Conservation (phyloP, 2,329 filamentous ascomycete species). For the Paracorniculantispora psalliotae region DNA sequence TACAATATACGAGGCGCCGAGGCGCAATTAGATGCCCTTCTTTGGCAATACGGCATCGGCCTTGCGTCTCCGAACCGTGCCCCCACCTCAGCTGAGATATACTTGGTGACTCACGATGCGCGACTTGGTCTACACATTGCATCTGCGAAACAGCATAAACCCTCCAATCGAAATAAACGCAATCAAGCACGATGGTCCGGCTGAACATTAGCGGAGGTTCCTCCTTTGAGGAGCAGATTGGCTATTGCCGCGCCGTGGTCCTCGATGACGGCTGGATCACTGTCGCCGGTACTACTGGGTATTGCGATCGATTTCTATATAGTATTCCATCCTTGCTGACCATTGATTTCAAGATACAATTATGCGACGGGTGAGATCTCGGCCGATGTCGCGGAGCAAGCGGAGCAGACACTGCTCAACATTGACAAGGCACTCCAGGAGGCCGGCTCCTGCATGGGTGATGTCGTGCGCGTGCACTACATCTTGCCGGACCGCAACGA, state of each 20-base stretch:
- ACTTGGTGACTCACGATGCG: conserved; percentile 1
- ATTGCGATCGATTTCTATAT: background rate
- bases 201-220: conserved; percentile 45
- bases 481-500: conserved; percentile 44
- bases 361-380: conserved; percentile 44
- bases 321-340: background rate
- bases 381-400: conserved; percentile 39
- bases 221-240: conserved; percentile 47
- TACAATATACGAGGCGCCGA: background rate
- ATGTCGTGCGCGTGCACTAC: conserved; percentile 49
- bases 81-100: conserved; percentile 6
- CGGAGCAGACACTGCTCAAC: conserved; percentile 46
- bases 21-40: background rate
- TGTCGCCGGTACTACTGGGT: conserved; percentile 53
- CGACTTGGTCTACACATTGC: background rate
- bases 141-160: background rate
- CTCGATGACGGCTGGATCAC: conserved; percentile 44
- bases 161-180: background rate
- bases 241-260: conserved; percentile 50
- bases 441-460: conserved; percentile 37
- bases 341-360: conserved; percentile 37
- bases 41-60: background rate
- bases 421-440: conserved; percentile 40
- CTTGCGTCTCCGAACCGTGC: background rate
- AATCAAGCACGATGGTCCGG: conserved; percentile 26